These are phyloP conservation scores for Fusarium nisikadoi DNA, from an alignment of 2,329 filamentous ascomycete genomes.

Conservation along the genomic window DNA sequence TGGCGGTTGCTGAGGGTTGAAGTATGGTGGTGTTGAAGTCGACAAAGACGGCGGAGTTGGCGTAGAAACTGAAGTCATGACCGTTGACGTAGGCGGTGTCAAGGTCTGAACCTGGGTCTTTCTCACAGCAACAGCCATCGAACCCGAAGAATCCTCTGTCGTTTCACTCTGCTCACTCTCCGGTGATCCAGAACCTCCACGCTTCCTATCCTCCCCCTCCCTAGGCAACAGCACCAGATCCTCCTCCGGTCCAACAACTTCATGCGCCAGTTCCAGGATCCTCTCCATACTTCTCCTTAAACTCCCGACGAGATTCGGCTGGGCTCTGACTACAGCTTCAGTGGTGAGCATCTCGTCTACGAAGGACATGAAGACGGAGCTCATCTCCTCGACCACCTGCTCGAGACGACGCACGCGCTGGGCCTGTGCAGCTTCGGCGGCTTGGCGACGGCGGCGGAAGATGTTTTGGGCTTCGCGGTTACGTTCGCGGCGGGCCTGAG, in stretches of 20 bases:
- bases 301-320: conserved; percentile 33
- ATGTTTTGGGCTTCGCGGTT: conserved; percentile 47
- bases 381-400: conserved; percentile 46
- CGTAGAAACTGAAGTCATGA: background rate
- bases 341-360: conserved; percentile 45
- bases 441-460: conserved; percentile 43
- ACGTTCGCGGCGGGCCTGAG: conserved; percentile 43
- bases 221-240: conserved; percentile 26
- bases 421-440: conserved; percentile 44
- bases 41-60: background rate
- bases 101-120: conserved; percentile 2
- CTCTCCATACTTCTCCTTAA: conserved; percentile 36
- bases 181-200: background rate
- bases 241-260: conserved; percentile 43
- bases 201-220: background rate
- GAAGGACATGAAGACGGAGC: conserved; percentile 43
- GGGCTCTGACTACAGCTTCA: conserved; percentile 34
- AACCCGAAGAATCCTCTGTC: conserved; percentile 11
- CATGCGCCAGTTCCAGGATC: conserved; percentile 39
- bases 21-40: background rate
- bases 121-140: conserved; percentile 8
- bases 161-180: conserved; percentile 22
- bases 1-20: conserved; percentile 9
- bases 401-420: conserved; percentile 43
- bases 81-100: background rate